These are phyloP conservation scores for Punica granatum DNA, from an alignment of 345 rosid species.

Conservation along the genomic window DNA sequence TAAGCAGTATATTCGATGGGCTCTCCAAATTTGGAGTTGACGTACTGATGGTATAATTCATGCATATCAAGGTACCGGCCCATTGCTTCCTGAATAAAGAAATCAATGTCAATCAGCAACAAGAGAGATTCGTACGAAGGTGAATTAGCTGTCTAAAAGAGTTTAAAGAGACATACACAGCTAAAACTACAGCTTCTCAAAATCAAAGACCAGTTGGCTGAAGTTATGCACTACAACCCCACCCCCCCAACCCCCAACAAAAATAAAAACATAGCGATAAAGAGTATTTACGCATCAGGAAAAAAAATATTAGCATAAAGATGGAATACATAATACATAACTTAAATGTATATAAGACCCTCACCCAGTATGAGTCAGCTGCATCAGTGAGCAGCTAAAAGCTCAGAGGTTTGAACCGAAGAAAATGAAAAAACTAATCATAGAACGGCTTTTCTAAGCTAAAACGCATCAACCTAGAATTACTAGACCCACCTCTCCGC, in stretches of 20 bases:
- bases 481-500: constrained; percentile 63
- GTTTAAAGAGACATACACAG: background rate
- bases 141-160: background rate
- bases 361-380: background rate
- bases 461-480: background rate
- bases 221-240: background rate
- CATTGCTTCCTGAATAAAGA: constrained; percentile 59
- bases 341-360: background rate
- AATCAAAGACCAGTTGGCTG: background rate
- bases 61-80: constrained; percentile 90
- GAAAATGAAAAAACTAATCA: background rate
- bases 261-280: background rate
- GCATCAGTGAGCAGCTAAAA: background rate
- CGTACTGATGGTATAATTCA: constrained; percentile 72
- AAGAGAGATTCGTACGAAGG: background rate
- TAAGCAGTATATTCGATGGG: constrained; percentile 75
- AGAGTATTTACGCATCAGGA: background rate
- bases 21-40: constrained; percentile 82
- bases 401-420: background rate
- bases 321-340: background rate
- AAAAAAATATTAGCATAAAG: background rate
- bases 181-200: background rate
- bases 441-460: background rate
- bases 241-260: background rate
- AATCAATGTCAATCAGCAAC: background rate